Conservation (phyloP, 2,329 filamentous ascomycete genomes). For the Nemania serpens region DNA sequence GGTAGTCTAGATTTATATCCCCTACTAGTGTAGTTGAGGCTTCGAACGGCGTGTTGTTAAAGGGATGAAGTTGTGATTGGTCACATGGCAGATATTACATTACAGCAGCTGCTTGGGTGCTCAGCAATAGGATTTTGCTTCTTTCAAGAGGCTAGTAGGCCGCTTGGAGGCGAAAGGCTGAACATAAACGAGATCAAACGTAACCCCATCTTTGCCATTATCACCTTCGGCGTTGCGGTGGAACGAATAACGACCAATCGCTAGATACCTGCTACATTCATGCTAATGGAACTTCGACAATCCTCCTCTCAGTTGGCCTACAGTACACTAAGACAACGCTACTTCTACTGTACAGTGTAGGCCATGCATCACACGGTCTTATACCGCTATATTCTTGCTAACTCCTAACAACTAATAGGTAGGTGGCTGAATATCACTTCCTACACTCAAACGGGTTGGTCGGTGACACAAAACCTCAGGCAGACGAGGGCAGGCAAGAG, state of each 20-base stretch:
- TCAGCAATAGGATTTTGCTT: background rate
- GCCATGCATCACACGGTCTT: background rate
- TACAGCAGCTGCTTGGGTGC: background rate
- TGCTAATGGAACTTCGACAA: no score
- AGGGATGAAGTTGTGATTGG: no score
- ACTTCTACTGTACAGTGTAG: background rate
- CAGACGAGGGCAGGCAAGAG: no score
- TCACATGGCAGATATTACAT: no score
- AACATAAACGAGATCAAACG: slow-evolving; percentile 10
- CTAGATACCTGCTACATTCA: background rate
- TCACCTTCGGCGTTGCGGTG: slow-evolving; percentile 8
- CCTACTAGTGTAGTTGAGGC: no score
- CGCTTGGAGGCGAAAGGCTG: slow-evolving; percentile 10
- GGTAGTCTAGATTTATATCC: no score
- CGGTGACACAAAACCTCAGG: no score
- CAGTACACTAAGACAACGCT: background rate
- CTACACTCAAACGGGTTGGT: background rate
- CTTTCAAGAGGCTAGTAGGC: background rate
- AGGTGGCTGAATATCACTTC: slow-evolving; percentile 3
- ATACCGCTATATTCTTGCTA: background rate
- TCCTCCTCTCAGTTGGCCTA: no score
- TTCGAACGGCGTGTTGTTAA: no score
- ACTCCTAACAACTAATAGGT: slow-evolving; percentile 10
- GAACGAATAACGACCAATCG: slow-evolving; percentile 4
- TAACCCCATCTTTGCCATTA: background rate